A percentile compares a stretch with the other conserved stretches of the same genome.
phyloP scores from a whole-genome alignment of 345 rosid species.

The Moricandia arvensis region DNA sequence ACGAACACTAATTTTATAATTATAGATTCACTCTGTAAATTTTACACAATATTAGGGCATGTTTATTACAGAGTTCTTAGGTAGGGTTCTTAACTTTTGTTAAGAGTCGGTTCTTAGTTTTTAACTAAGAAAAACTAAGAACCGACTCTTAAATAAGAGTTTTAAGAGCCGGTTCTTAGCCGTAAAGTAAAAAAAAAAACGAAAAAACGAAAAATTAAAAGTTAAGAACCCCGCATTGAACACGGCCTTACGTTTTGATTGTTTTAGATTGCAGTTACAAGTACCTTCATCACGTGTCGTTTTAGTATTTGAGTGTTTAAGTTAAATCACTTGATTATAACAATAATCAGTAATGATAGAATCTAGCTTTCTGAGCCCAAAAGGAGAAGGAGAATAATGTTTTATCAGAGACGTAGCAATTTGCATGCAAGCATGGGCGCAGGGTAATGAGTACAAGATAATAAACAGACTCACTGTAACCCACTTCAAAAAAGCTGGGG shows the following conservation, averaged over 20 bases:
- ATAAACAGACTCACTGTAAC: background rate
- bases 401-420: background rate
- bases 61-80: too few species aligned
- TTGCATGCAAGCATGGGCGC: conserved; percentile 3
- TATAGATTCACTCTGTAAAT: background rate
- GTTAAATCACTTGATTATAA: background rate
- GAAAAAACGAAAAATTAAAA: too few species aligned
- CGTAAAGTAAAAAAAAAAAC: too few species aligned
- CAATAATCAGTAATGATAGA: background rate
- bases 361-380: conserved; percentile 5
- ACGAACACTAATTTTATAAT: background rate
- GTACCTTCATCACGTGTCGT: conserved; percentile 3
- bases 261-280: background rate
- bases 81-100: too few species aligned
- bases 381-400: background rate
- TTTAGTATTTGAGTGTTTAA: background rate
- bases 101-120: too few species aligned
- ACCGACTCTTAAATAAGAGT: too few species aligned
- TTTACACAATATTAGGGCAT: too few species aligned
- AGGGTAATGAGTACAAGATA: background rate
- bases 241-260: conserved; percentile 1
- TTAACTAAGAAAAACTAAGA: too few species aligned
- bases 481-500: background rate
- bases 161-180: too few species aligned
- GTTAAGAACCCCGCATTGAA: too few species aligned